Conservation (phyloP, 2,329 filamentous ascomycete genomes). For the Mollisiaceae sp. region DNA sequence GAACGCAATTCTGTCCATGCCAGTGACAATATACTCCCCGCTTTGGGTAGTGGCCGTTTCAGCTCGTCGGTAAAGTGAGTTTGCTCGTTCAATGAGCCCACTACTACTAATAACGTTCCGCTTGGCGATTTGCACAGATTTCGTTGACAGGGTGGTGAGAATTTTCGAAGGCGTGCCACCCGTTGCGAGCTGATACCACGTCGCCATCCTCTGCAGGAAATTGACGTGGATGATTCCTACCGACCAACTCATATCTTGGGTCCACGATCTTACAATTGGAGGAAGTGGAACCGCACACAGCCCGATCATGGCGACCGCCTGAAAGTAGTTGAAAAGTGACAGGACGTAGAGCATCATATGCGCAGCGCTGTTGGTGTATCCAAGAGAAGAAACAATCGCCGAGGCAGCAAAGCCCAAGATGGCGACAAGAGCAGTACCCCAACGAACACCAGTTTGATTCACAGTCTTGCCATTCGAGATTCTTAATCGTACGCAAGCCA, state of each 20-base stretch:
- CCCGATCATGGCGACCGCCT: constrained; percentile 89
- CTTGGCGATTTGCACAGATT: constrained; percentile 78
- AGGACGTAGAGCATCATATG: constrained; percentile 93
- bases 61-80: constrained; percentile 40
- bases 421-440: constrained; percentile 86
- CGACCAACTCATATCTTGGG: constrained; percentile 97
- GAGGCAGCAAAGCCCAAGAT: constrained; percentile 83
- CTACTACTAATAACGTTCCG: constrained; percentile 49
- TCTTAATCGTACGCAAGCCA: constrained; percentile 86
- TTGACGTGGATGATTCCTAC: constrained; percentile 89
- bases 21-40: constrained; percentile 69
- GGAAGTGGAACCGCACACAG: constrained; percentile 82
- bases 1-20: constrained; percentile 90
- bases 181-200: constrained; percentile 94
- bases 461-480: constrained; percentile 94
- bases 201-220: constrained; percentile 86
- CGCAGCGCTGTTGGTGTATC: constrained; percentile 91
- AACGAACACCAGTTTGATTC: constrained; percentile 84
- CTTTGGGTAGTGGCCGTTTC: constrained; percentile 60
- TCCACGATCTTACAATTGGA: constrained; percentile 90
- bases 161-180: constrained; percentile 85
- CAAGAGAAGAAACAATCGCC: constrained; percentile 85
- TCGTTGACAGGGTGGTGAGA: constrained; percentile 72
- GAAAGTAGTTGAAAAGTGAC: constrained; percentile 92
- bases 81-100: constrained; percentile 27